phyloP scores from a whole-genome alignment of 2,329 filamentous ascomycete species.

The Cryphonectria japonica region DNA sequence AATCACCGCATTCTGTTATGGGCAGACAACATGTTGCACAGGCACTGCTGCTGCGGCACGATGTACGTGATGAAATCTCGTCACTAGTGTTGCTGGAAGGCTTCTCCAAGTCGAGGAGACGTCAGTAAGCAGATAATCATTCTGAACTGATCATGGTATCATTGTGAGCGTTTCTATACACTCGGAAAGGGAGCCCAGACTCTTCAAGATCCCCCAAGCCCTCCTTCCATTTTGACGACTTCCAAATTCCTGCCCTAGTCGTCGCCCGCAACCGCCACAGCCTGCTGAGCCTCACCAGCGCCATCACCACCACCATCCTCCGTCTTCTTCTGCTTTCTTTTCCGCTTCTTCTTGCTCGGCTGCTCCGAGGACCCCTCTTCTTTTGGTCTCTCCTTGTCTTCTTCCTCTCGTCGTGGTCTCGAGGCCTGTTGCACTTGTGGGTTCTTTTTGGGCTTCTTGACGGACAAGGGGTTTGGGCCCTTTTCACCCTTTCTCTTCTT shows the following conservation, averaged over 20 bases:
- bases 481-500: constrained; percentile 38
- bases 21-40: background rate
- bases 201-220: background rate
- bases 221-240: background rate
- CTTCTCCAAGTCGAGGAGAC: background rate
- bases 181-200: background rate
- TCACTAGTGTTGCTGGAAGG: background rate
- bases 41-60: background rate
- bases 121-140: background rate
- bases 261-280: constrained; percentile 11
- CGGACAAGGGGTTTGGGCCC: constrained; percentile 41
- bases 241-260: background rate
- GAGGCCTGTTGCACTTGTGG: constrained; percentile 11
- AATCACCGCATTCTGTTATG: background rate
- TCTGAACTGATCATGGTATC: constrained; percentile 10
- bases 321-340: constrained; percentile 40
- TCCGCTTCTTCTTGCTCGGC: constrained; percentile 43
- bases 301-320: constrained; percentile 26
- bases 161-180: background rate
- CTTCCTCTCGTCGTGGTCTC: background rate
- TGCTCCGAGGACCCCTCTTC: constrained; percentile 33
- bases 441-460: constrained; percentile 31
- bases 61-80: background rate
- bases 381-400: constrained; percentile 26
- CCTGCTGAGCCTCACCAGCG: constrained; percentile 30